phyloP scores from a whole-genome alignment of 2,329 filamentous ascomycete genomes.

The Zymoseptoria ardabiliae region DNA sequence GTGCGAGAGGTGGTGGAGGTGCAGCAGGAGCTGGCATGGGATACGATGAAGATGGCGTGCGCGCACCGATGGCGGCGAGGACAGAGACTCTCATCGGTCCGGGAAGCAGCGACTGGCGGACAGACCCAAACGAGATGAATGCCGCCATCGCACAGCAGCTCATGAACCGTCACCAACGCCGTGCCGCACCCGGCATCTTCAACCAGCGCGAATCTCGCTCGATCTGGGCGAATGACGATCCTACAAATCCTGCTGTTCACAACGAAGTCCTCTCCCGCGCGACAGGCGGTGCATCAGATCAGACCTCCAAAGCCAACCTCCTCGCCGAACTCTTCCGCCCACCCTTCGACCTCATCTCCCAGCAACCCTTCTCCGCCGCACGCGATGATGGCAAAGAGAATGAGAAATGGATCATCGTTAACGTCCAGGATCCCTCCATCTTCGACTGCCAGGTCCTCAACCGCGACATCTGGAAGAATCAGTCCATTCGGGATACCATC shows the following conservation, averaged over 20 bases:
- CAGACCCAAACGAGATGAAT: conserved; percentile 48
- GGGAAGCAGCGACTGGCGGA: conserved; percentile 45
- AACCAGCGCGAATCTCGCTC: conserved; percentile 53
- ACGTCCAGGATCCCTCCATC: conserved; percentile 85
- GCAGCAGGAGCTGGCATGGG: conserved; percentile 28
- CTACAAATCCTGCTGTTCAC: conserved; percentile 42
- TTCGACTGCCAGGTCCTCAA: conserved; percentile 95
- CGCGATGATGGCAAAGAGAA: conserved; percentile 77
- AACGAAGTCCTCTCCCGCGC: conserved; percentile 51
- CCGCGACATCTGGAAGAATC: conserved; percentile 91
- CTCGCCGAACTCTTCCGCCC: conserved; percentile 89
- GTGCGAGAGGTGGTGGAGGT: conserved; percentile 39
- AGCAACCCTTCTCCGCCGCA: conserved; percentile 73
- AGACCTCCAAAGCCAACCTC: conserved; percentile 63
- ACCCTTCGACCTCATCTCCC: conserved; percentile 81
- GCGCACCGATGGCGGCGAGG: conserved; percentile 84
- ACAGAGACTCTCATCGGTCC: conserved; percentile 87
- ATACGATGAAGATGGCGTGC: conserved; percentile 55
- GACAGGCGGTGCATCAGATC: conserved; percentile 58
- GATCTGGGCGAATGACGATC: conserved; percentile 51
- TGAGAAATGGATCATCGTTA: conserved; percentile 92
- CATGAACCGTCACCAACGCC: conserved; percentile 36
- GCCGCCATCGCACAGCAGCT: conserved; percentile 60
- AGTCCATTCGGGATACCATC: conserved; percentile 68
- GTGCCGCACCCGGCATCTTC: conserved; percentile 51